Evolutionary conservation across 176 grass and related monocot species (phyloP).

Genomic region (Tuctoria greenei): DNA sequence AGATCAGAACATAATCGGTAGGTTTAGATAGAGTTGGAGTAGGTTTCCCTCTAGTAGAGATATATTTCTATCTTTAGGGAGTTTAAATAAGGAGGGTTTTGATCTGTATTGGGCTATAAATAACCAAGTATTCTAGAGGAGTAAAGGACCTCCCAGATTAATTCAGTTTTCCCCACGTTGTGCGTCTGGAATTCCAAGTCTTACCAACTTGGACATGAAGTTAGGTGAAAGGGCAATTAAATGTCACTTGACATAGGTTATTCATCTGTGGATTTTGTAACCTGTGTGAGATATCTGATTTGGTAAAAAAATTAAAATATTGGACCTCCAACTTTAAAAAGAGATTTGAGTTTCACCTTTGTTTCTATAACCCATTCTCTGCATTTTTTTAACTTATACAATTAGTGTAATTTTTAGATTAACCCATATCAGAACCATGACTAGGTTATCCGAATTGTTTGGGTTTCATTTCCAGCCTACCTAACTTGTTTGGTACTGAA

Average conservation of each 20-base stretch:
- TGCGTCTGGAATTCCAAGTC: too few relatives aligned
- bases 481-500: too few relatives aligned
- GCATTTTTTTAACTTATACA: neutral
- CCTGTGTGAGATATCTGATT: neutral
- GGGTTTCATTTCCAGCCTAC: neutral
- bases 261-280: slow-evolving; percentile 23
- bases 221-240: slow-evolving; percentile 9
- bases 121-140: too few relatives aligned
- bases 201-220: neutral
- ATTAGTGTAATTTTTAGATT: neutral
- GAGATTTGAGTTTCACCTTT: neutral
- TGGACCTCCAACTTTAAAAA: neutral
- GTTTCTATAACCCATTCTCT: neutral
- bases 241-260: neutral
- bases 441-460: neutral
- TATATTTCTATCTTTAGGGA: too few relatives aligned
- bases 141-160: too few relatives aligned
- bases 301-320: neutral
- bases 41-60: too few relatives aligned
- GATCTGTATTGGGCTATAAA: too few relatives aligned
- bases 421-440: neutral
- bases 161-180: too few relatives aligned
- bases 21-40: too few relatives aligned
- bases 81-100: too few relatives aligned
- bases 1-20: too few relatives aligned